Base-by-base conservation (phyloP, 2,329 filamentous ascomycete genomes). In the Xylaria multiplex region DNA sequence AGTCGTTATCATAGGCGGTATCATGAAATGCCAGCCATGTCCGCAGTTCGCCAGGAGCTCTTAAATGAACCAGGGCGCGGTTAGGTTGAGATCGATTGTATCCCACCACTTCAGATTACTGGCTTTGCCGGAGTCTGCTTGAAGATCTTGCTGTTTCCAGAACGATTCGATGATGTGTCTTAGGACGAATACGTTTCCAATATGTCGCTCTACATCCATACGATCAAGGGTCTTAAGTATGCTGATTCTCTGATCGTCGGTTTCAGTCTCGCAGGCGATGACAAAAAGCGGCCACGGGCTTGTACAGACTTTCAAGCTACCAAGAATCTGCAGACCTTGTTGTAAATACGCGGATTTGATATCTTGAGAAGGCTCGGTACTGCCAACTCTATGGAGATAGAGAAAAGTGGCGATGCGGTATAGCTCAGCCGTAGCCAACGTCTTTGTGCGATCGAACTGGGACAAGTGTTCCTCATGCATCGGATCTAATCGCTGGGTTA, bases 251-350 rank as follows among this genome's bases (percentile, higher is more conserved):
- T 83, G 79, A 24, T 77, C 74, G 53, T 84, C 82, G 16, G 74
- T 76, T 35, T 77, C 75, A 8, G 78, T 78, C 70, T 82, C 81
- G 68, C 81, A 84, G 0, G 81, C 82, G 14, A 83, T 71, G 35
- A 84, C 78, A 57, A 84, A 84, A 4, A 84, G 71, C 6, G 82
- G 82, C 82, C 82, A 84, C 3, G 82, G 82, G 67, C 81, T 83
- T 8, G 81, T 84, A 65, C 80, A 83, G 35, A 81, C 75, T 7
- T 79, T 74, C 14, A 84, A 74, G 22, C 70, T 74, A 30, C 72
- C 72, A 3, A 84, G 68, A 5, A 80, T 71, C 0, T 69, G 65
- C 50, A 84, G 78, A 0, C 79, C 80, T 24, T 76, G 73, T n/a
- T 78, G 64, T 5, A 81, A 65, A 53, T 76, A 75, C 2, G 71